phyloP scores from a whole-genome alignment of 306 rosid genomes.

The Vachellia collinsii region DNA sequence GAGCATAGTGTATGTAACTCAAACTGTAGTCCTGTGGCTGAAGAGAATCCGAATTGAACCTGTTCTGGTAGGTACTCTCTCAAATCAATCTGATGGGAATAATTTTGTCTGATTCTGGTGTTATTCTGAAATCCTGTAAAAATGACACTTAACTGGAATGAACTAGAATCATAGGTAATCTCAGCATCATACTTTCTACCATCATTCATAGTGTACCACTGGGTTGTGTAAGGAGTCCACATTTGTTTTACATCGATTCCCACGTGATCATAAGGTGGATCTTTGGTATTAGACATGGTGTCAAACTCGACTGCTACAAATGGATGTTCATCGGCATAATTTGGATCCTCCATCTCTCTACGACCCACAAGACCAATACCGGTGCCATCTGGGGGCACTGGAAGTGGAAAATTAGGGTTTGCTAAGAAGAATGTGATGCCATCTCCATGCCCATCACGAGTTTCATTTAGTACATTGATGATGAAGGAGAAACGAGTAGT shows the following conservation, averaged over 20 bases:
- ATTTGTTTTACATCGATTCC: not conserved
- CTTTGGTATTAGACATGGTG: not conserved
- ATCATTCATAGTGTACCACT: constrained; percentile 23
- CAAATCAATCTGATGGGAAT: not conserved
- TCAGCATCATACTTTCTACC: constrained; percentile 25
- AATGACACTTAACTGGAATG: not conserved
- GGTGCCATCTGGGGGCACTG: constrained; percentile 17
- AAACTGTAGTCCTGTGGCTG: not conserved
- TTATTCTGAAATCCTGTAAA: constrained; percentile 28
- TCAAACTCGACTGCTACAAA: constrained; percentile 57
- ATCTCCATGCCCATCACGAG: not conserved
- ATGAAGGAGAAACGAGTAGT: constrained; percentile 41
- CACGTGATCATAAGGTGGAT: constrained; percentile 29
- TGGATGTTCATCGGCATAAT: constrained; percentile 5
- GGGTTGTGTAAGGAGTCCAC: not conserved
- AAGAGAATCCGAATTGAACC: constrained; percentile 37
- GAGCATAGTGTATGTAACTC: constrained; percentile 31
- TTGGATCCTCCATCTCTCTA: not conserved
- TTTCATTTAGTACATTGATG: constrained; percentile 19
- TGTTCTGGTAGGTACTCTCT: constrained; percentile 13
- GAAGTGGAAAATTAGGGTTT: constrained; percentile 14
- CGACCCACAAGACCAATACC: constrained; percentile 35
- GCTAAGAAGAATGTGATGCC: constrained; percentile 54
- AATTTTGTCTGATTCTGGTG: not conserved
- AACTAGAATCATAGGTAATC: constrained; percentile 11